These are phyloP conservation scores for Rugonectria rugulosa DNA, from an alignment of 2,329 filamentous ascomycete genomes.

Conservation along the genomic window DNA sequence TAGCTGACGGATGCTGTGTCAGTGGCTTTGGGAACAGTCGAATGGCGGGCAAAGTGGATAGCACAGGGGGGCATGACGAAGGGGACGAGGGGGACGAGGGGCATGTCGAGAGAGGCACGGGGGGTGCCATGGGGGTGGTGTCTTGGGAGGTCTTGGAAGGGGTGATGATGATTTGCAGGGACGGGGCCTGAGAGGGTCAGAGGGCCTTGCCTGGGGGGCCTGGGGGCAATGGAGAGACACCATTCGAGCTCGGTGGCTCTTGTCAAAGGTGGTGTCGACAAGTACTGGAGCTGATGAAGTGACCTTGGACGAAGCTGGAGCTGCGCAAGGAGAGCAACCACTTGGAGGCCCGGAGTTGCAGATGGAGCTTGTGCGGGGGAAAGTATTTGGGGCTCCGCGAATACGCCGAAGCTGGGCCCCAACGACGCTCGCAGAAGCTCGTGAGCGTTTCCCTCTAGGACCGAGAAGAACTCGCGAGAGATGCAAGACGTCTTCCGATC, in stretches of 20 bases:
- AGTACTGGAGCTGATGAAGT: neutral
- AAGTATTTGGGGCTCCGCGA: conserved; percentile 36
- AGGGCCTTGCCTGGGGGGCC: no score
- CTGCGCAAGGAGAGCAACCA: neutral
- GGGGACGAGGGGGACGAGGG: conserved; percentile 9
- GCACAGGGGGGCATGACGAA: conserved; percentile 26
- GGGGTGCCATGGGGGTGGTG: conserved; percentile 9
- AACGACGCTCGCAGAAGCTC: no score
- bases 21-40: conserved; percentile 38
- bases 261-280: neutral
- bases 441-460: conserved; percentile 18
- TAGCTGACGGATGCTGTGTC: conserved; percentile 46
- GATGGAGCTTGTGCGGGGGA: conserved; percentile 33
- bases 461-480: conserved; percentile 4
- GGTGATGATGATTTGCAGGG: conserved; percentile 11
- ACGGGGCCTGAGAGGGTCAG: conserved; percentile 2
- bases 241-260: conserved; percentile 8
- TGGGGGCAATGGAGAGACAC: neutral
- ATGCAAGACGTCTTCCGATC: neutral
- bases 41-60: conserved; percentile 30
- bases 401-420: conserved; percentile 38
- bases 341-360: neutral
- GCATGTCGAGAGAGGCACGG: conserved; percentile 9
- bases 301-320: neutral
- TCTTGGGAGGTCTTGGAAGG: neutral